Evolutionary conservation across 1,284 basidiomycete genomes (phyloP).

Genomic region (Melanopsichium pennsylvanicum): DNA sequence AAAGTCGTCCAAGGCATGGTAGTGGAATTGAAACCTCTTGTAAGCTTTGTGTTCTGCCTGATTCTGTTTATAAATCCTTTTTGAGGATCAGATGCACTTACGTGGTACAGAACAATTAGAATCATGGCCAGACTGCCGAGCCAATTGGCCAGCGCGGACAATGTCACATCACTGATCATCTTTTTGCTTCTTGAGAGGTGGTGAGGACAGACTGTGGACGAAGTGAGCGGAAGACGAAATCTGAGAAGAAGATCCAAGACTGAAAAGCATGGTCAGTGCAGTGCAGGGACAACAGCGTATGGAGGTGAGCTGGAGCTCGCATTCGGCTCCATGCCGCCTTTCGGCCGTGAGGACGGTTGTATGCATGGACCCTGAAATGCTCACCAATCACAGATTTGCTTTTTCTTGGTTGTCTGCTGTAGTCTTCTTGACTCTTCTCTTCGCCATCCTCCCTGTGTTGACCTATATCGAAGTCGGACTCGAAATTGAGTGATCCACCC

Average conservation of each 20-base stretch:
- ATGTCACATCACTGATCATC: slow-evolving; percentile 61
- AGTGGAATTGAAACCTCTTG: too few species aligned
- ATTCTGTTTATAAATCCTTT: too few species aligned
- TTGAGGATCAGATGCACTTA: slow-evolving; percentile 36
- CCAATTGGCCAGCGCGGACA: slow-evolving; percentile 61
- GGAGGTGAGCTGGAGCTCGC: slow-evolving; percentile 7
- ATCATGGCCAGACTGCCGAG: slow-evolving; percentile 60
- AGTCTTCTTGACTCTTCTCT: too few species aligned
- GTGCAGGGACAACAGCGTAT: neutral
- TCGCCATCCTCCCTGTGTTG: too few species aligned
- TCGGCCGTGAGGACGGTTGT: slow-evolving; percentile 14
- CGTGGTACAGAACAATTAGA: slow-evolving; percentile 59
- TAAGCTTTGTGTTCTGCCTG: too few species aligned
- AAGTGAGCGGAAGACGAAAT: neutral
- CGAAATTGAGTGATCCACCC: neutral
- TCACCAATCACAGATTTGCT: too few species aligned
- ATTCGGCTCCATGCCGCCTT: neutral
- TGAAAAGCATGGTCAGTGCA: slow-evolving; percentile 21
- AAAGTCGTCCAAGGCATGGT: too few species aligned
- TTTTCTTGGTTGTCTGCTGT: too few species aligned
- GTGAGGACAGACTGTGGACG: neutral
- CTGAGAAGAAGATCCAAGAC: neutral
- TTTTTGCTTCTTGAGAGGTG: neutral
- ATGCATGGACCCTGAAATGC: slow-evolving; percentile 24
- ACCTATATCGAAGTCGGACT: neutral